Conservation (phyloP, 164 flowering plant genomes). For the Macadamia integrifolia region DNA sequence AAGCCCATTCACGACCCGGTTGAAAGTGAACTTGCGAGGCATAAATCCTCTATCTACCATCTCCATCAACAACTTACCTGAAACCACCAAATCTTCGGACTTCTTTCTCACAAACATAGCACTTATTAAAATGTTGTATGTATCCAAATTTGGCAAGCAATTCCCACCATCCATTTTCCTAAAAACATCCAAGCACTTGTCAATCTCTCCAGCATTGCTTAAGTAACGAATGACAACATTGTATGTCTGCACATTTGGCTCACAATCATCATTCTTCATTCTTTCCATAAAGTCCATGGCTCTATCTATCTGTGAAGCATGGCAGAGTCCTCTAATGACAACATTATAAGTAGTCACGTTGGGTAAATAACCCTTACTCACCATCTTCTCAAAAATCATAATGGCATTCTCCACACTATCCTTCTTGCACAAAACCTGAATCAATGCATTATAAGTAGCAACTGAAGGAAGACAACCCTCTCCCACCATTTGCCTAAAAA, state of each 20-base stretch:
- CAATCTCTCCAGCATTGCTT: slow-evolving; percentile 75
- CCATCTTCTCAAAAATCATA: slow-evolving; percentile 67
- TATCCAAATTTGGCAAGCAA: slow-evolving; percentile 87
- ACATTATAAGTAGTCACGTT: slow-evolving; percentile 64
- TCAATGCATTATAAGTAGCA: slow-evolving; percentile 80
- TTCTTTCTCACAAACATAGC: slow-evolving; percentile 78
- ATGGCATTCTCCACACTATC: slow-evolving; percentile 69
- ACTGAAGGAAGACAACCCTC: slow-evolving; percentile 77
- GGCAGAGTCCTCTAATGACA: slow-evolving; percentile 79
- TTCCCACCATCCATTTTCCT: slow-evolving; percentile 50
- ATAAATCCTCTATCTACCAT: slow-evolving; percentile 84
- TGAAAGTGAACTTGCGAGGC: slow-evolving; percentile 66
- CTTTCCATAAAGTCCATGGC: slow-evolving; percentile 58
- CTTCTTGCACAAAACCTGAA: slow-evolving; percentile 87
- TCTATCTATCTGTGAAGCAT: slow-evolving; percentile 52
- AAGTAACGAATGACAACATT: slow-evolving; percentile 69
- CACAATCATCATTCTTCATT: slow-evolving; percentile 57
- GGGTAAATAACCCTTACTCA: slow-evolving; percentile 66
- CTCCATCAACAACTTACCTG: slow-evolving; percentile 82
- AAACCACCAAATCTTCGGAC: slow-evolving; percentile 65
- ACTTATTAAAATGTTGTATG: slow-evolving; percentile 71
- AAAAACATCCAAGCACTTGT: slow-evolving; percentile 55
- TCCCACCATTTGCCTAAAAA: slow-evolving; percentile 60
- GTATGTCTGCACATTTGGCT: slow-evolving; percentile 72
- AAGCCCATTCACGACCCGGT: slow-evolving; percentile 78